Conservation (phyloP, 164 flowering plant genomes). For the Macadamia integrifolia region DNA sequence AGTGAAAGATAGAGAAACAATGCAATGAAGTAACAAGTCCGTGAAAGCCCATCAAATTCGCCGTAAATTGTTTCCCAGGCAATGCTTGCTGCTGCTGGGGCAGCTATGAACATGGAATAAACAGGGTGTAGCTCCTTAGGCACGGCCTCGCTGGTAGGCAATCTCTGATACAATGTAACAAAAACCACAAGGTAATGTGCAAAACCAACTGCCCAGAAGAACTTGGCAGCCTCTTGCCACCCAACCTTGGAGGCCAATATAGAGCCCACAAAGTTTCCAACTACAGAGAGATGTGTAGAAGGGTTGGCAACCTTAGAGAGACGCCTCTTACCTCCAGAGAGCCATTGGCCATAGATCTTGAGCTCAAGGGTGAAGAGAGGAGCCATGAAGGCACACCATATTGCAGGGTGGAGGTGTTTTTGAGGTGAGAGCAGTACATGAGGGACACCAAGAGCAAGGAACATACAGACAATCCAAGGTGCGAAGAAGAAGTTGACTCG, state of each 20-base stretch:
- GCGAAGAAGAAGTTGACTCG: constrained; percentile 96
- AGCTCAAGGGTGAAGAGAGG: constrained; percentile 77
- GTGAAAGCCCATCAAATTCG: constrained; percentile 63
- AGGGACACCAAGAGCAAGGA: constrained; percentile 73
- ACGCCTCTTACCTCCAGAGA: constrained; percentile 85
- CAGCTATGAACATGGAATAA: constrained; percentile 93
- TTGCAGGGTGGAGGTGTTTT: constrained; percentile 44
- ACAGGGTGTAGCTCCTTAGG: constrained; percentile 98
- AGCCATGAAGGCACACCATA: constrained; percentile 76
- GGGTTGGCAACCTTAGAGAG: constrained; percentile 90
- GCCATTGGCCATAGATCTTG: constrained; percentile 96
- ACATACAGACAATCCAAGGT: constrained; percentile 94
- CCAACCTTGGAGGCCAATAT: constrained; percentile 80
- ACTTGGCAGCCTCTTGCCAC: constrained; percentile 86
- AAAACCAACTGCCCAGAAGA: constrained; percentile 91
- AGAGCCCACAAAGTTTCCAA: constrained; percentile 94
- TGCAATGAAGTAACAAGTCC: constrained; percentile 89
- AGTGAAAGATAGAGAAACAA: constrained; percentile 73
- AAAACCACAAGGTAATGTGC: constrained; percentile 89
- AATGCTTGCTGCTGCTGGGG: constrained; percentile 90
- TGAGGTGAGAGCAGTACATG: constrained; percentile 25
- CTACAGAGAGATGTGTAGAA: constrained; percentile 83
- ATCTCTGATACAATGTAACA: constrained; percentile 86
- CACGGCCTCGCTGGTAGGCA: constrained; percentile 84
- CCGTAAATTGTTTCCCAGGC: constrained; percentile 86